phyloP scores from a whole-genome alignment of 768 basidiomycete species.

The Lentinus tigrinus region DNA sequence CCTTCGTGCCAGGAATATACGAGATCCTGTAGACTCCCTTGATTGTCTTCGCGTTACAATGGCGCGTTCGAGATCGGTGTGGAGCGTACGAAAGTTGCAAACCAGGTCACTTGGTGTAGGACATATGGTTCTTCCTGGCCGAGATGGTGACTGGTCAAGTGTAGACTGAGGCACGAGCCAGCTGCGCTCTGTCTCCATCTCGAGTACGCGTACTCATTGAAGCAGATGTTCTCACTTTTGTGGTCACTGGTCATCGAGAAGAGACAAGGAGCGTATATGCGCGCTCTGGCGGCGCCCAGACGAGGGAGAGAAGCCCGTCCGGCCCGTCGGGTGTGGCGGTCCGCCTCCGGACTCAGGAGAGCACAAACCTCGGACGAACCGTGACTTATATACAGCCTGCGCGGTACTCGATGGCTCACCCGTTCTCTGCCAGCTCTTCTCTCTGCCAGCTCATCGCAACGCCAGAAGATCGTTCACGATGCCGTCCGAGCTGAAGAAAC shows the following conservation, averaged over 20 bases:
- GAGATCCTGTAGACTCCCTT: background rate
- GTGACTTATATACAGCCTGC: slow-evolving; percentile 8
- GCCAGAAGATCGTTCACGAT: slow-evolving; percentile 27
- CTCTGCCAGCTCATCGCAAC: background rate
- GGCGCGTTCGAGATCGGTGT: too few relatives aligned
- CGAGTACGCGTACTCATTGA: too few relatives aligned
- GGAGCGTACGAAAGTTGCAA: too few relatives aligned
- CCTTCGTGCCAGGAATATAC: background rate
- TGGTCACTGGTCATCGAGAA: too few relatives aligned
- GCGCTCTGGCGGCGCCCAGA: too few relatives aligned
- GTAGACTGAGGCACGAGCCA: too few relatives aligned
- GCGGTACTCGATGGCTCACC: slow-evolving; percentile 4
- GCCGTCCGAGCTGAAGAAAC: slow-evolving; percentile 44
- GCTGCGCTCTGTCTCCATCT: too few relatives aligned
- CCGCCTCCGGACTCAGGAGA: background rate
- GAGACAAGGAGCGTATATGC: too few relatives aligned
- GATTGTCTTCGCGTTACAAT: background rate
- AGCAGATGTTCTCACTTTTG: too few relatives aligned
- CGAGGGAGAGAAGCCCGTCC: background rate
- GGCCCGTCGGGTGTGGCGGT: slow-evolving; percentile 1
- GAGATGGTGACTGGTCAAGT: too few relatives aligned
- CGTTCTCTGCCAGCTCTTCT: background rate
- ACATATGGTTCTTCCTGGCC: too few relatives aligned
- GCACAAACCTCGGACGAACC: background rate
- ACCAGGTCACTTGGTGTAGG: too few relatives aligned